phyloP scores from a whole-genome alignment of 352 stramenopile species.

The Globisporangium camurandrum region DNA sequence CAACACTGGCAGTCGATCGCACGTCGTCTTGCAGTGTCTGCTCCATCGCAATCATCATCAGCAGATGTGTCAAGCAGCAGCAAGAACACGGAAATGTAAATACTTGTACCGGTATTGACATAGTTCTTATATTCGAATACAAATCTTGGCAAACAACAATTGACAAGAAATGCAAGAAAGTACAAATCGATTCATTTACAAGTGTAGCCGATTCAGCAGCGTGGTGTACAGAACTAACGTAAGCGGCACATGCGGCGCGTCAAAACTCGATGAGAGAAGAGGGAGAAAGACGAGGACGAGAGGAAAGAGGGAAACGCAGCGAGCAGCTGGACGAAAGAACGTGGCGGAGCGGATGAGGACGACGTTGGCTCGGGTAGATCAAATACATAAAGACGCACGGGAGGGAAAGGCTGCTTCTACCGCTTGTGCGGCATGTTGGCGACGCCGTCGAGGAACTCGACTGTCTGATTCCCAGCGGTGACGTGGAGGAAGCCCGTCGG shows the following conservation, averaged over 20 bases:
- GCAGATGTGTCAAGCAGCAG: too few relatives aligned
- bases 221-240: too few relatives aligned
- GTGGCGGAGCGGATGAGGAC: neutral
- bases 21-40: constrained; percentile 13
- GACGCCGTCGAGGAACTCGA: constrained; percentile 76
- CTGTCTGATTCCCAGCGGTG: constrained; percentile 73
- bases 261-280: neutral
- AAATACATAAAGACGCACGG: neutral
- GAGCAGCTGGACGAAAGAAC: neutral
- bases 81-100: too few relatives aligned
- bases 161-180: neutral
- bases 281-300: neutral
- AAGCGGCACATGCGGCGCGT: too few relatives aligned
- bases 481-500: constrained; percentile 75
- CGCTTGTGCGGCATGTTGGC: constrained; percentile 79
- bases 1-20: constrained; percentile 31
- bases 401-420: constrained; percentile 19
- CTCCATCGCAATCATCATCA: neutral
- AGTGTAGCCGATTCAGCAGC: too few relatives aligned
- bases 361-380: neutral
- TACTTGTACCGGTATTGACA: too few relatives aligned
- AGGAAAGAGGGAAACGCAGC: neutral
- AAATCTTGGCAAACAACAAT: neutral
- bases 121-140: too few relatives aligned
- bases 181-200: too few relatives aligned